phyloP scores from a whole-genome alignment of 2,329 filamentous ascomycete species.

The Fusarium foetens region DNA sequence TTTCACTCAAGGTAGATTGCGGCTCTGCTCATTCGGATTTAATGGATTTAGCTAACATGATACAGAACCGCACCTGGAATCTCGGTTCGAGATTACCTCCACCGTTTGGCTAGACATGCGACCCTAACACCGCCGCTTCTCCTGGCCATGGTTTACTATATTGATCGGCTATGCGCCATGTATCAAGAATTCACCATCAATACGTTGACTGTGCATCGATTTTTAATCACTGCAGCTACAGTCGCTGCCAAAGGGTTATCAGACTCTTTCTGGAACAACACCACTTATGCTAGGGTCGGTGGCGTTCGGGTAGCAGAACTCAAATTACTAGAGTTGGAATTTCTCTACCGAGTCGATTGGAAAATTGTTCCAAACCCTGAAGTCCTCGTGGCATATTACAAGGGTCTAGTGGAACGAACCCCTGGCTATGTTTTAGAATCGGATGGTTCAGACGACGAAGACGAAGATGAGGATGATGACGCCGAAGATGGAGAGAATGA shows the following conservation, averaged over 20 bases:
- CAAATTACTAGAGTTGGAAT: conserved; percentile 91
- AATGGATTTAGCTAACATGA: conserved; percentile 37
- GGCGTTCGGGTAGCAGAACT: conserved; percentile 91
- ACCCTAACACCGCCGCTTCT: conserved; percentile 92
- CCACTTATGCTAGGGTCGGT: conserved; percentile 92
- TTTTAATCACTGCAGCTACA: conserved; percentile 93
- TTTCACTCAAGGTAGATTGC: conserved; percentile 86
- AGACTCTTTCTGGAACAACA: conserved; percentile 98
- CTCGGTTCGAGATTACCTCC: conserved; percentile 92
- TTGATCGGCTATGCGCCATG: conserved; percentile 90
- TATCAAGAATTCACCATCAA: conserved; percentile 97
- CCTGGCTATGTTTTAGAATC: conserved; percentile 65
- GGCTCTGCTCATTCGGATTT: neutral
- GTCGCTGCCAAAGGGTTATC: conserved; percentile 96
- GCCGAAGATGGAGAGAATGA: conserved; percentile 35
- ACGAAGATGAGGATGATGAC: conserved; percentile 41
- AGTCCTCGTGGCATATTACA: conserved; percentile 92
- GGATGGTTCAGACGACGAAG: conserved; percentile 48
- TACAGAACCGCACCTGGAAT: conserved; percentile 80
- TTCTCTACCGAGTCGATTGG: conserved; percentile 93
- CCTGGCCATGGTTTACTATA: conserved; percentile 99
- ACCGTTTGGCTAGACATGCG: conserved; percentile 91
- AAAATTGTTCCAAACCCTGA: conserved; percentile 96
- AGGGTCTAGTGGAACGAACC: conserved; percentile 78
- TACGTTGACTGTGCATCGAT: conserved; percentile 95